These are phyloP conservation scores for Aureobasidium zeae DNA, from an alignment of 2,329 filamentous ascomycete genomes.

Conservation along the genomic window DNA sequence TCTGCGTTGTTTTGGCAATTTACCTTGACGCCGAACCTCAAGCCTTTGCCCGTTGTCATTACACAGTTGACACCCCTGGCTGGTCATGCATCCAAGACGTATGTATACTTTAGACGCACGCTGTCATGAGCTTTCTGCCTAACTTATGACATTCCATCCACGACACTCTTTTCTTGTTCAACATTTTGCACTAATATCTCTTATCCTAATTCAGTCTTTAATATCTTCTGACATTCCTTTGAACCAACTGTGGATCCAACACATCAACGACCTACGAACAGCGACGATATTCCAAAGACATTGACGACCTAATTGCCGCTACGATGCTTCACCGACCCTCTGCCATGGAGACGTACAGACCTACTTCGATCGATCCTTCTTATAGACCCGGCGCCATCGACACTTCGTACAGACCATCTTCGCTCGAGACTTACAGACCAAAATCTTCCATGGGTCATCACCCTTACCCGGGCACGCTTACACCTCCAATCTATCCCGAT, in stretches of 20 bases:
- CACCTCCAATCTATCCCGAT: slow-evolving; percentile 38
- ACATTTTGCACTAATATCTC: slow-evolving; percentile 12
- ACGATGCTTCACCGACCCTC: slow-evolving; percentile 32
- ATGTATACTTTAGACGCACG: slow-evolving; percentile 10
- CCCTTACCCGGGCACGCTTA: slow-evolving; percentile 40
- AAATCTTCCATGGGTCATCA: slow-evolving; percentile 41
- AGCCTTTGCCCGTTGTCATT: slow-evolving; percentile 16
- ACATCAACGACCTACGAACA: too few species aligned
- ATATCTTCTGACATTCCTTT: slow-evolving; percentile 14
- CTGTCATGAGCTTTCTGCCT: not conserved
- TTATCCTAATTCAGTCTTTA: slow-evolving; percentile 15
- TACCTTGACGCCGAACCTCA: slow-evolving; percentile 14
- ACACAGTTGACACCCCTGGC: slow-evolving; percentile 14
- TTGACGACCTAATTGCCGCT: slow-evolving; percentile 13
- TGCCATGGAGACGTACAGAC: slow-evolving; percentile 44
- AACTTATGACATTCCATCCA: not conserved
- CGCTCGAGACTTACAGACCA: slow-evolving; percentile 43
- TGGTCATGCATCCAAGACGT: slow-evolving; percentile 7
- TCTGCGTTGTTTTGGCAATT: slow-evolving; percentile 15
- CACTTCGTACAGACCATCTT: slow-evolving; percentile 35
- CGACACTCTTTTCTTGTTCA: slow-evolving; percentile 14
- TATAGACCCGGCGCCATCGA: slow-evolving; percentile 30
- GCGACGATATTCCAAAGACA: slow-evolving; percentile 11
- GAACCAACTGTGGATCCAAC: too few species aligned
- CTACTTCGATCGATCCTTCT: slow-evolving; percentile 30